phyloP scores from a whole-genome alignment of 2,329 filamentous ascomycete genomes.

The Penicillium sp. region DNA sequence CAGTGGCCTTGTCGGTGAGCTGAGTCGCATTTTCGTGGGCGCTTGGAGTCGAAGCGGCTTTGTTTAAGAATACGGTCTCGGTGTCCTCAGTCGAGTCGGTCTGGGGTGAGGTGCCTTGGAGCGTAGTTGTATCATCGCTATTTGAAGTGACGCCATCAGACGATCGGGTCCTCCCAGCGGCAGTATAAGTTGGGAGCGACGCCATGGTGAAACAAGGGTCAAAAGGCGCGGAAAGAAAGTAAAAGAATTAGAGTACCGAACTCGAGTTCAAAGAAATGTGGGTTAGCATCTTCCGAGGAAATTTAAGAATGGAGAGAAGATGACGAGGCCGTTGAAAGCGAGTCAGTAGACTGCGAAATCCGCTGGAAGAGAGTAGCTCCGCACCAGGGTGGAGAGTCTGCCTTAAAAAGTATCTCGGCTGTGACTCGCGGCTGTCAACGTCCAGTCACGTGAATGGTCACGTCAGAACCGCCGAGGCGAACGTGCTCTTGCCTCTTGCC shows the following conservation, averaged over 20 bases:
- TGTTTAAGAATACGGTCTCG: constrained; percentile 35
- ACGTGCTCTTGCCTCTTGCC: background rate
- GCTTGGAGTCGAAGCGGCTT: constrained; percentile 16
- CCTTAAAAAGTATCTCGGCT: constrained; percentile 6
- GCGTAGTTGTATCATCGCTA: constrained; percentile 13
- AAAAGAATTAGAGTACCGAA: background rate
- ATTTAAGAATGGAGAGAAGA: background rate
- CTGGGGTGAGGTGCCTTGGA: constrained; percentile 9
- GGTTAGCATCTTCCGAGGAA: constrained; percentile 9
- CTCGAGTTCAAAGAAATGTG: background rate
- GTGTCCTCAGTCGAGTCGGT: constrained; percentile 25
- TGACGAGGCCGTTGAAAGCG: background rate
- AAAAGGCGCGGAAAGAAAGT: background rate
- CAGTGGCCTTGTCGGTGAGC: constrained; percentile 18
- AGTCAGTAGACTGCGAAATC: background rate
- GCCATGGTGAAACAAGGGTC: constrained; percentile 29
- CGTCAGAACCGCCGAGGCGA: constrained; percentile 1
- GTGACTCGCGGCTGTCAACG: constrained; percentile 6
- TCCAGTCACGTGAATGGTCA: background rate
- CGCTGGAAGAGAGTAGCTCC: constrained; percentile 5
- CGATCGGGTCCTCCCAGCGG: constrained; percentile 28
- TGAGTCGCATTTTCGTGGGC: constrained; percentile 12
- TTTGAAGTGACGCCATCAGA: constrained; percentile 23
- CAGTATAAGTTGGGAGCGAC: constrained; percentile 34
- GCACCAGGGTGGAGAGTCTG: constrained; percentile 6